Evolutionary conservation across 306 rosid species (phyloP).

Genomic region (Quercus robur): DNA sequence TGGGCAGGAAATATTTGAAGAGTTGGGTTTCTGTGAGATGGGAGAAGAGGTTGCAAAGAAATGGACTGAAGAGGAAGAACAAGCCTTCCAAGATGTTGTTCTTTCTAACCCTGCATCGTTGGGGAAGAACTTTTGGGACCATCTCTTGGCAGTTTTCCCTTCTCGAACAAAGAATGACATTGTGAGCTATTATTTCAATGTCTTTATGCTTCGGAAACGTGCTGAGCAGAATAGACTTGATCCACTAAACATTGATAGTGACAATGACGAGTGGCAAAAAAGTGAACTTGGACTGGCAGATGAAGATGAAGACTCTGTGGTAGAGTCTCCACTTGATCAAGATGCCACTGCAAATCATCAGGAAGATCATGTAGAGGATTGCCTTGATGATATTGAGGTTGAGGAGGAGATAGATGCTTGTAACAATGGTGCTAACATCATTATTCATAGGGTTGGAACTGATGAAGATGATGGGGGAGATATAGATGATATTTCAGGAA

Average conservation of each 20-base stretch:
- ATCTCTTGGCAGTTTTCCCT: constrained; percentile 26
- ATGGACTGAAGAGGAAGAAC: constrained; percentile 38
- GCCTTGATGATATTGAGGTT: constrained; percentile 24
- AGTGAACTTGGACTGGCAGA: constrained; percentile 12
- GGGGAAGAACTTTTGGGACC: constrained; percentile 35
- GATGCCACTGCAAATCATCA: constrained; percentile 15
- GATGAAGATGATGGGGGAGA: constrained; percentile 26
- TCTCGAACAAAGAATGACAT: constrained; percentile 20
- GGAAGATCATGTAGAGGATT: constrained; percentile 3
- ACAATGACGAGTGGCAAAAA: constrained; percentile 35
- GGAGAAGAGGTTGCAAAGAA: constrained; percentile 33
- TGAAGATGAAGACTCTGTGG: constrained; percentile 22
- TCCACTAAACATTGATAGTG: constrained; percentile 32
- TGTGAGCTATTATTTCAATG: constrained; percentile 41
- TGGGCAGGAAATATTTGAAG: constrained; percentile 21
- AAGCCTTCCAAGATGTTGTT: constrained; percentile 23
- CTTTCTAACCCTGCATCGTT: constrained; percentile 30
- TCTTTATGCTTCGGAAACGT: constrained; percentile 33
- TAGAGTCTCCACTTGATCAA: constrained; percentile 26
- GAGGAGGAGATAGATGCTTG: constrained; percentile 15
- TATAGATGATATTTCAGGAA: constrained; percentile 22
- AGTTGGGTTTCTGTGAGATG: constrained; percentile 37
- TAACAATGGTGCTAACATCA: not conserved
- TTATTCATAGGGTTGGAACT: constrained; percentile 3
- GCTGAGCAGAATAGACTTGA: constrained; percentile 35